Conservation (phyloP, 352 stramenopile genomes). For the Hyphochytrium catenoides region DNA sequence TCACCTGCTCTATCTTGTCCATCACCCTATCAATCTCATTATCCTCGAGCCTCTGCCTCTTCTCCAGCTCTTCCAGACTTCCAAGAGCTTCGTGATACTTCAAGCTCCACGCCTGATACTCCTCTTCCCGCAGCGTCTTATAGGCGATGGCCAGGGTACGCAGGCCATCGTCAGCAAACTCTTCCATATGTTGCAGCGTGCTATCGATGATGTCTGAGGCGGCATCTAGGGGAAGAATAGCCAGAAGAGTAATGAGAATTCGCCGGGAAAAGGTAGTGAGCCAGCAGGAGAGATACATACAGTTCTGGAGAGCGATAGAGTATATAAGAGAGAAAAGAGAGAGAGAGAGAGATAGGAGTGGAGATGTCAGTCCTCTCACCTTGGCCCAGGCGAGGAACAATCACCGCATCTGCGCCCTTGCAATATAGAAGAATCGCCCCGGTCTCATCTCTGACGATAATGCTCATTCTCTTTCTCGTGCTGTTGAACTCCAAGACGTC, state of each 20-base stretch:
- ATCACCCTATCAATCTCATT: conserved; percentile 48
- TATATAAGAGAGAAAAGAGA: too few species aligned
- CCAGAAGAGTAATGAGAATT: conserved; percentile 2
- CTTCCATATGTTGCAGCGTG: conserved; percentile 45
- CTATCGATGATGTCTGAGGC: conserved; percentile 29
- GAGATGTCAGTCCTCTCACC: conserved; percentile 21
- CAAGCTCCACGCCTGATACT: conserved; percentile 42
- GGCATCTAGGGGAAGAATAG: conserved; percentile 10
- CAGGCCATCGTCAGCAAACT: conserved; percentile 52
- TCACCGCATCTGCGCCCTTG: conserved; percentile 81
- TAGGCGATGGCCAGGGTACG: conserved; percentile 50
- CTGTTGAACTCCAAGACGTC: conserved; percentile 53
- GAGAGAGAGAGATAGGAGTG: too few species aligned
- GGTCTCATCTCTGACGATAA: conserved; percentile 25
- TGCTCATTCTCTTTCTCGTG: conserved; percentile 42
- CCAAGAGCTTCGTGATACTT: conserved; percentile 35
- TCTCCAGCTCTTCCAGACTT: conserved; percentile 39
- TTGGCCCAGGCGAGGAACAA: conserved; percentile 46
- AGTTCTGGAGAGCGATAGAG: conserved; percentile 11
- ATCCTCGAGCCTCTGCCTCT: conserved; percentile 33
- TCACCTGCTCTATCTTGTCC: conserved; percentile 45
- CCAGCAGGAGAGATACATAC: conserved; percentile 15
- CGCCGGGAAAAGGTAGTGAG: not conserved
- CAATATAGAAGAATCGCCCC: conserved; percentile 33
- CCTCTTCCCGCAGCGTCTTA: conserved; percentile 29